Evolutionary conservation across 1,139 yeast species (phyloP).

Genomic region (Zygoascus meyerae): DNA sequence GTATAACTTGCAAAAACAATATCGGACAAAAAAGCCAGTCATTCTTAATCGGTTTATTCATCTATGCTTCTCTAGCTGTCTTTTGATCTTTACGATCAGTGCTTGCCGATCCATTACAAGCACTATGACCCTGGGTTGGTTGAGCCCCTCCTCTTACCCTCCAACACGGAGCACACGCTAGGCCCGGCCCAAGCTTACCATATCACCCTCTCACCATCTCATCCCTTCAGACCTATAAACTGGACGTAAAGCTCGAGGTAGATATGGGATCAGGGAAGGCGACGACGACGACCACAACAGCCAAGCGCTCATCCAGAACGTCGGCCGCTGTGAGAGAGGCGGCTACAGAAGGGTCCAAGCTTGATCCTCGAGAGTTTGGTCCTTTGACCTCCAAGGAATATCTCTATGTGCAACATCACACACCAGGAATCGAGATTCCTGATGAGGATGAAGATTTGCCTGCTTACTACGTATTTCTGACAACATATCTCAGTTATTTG

Average conservation of each 20-base stretch:
- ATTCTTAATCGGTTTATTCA: too few species aligned
- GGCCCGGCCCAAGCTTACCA: background rate
- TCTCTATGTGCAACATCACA: constrained; percentile 35
- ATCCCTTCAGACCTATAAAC: too few species aligned
- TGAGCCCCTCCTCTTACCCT: background rate
- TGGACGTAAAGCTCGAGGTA: too few species aligned
- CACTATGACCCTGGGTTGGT: too few species aligned
- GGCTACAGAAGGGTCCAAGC: background rate
- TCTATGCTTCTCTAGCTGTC: too few species aligned
- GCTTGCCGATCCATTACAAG: too few species aligned
- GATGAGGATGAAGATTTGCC: constrained; percentile 61
- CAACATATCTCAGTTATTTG: constrained; percentile 80
- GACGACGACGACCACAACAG: too few species aligned
- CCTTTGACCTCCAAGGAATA: constrained; percentile 30
- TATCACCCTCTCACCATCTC: background rate
- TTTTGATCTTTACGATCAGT: too few species aligned
- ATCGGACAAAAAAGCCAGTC: too few species aligned
- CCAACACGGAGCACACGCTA: background rate
- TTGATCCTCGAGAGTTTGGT: constrained; percentile 25
- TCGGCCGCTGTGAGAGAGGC: background rate
- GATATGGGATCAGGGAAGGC: constrained; percentile 2
- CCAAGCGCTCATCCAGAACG: constrained; percentile 2
- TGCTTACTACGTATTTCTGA: constrained; percentile 67
- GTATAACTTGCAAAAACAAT: too few species aligned
- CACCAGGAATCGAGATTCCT: constrained; percentile 24